These are phyloP conservation scores for Calycina herbarum DNA, from an alignment of 2,329 filamentous ascomycete species.

Conservation along the genomic window DNA sequence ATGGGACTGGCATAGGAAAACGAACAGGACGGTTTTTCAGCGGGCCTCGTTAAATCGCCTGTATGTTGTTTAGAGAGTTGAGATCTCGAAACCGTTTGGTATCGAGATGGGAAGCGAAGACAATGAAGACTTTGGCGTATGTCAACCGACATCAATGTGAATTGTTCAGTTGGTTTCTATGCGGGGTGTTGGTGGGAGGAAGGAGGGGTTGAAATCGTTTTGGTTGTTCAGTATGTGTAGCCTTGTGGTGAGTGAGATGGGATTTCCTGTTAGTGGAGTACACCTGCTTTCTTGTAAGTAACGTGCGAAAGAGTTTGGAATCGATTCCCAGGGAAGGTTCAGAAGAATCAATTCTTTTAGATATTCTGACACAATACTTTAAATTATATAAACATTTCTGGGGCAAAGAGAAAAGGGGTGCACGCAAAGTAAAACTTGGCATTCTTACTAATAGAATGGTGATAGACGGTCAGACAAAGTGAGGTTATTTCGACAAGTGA, in stretches of 20 bases:
- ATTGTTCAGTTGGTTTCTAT: constrained; percentile 22
- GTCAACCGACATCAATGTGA: constrained; percentile 59
- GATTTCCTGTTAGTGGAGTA: no score
- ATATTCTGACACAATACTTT: no score
- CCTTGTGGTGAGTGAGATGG: background rate
- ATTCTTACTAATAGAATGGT: no score
- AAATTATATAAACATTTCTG: no score
- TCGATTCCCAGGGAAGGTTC: no score
- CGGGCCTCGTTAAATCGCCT: constrained; percentile 44
- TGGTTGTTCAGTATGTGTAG: background rate
- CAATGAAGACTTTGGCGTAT: constrained; percentile 53
- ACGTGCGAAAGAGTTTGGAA: no score
- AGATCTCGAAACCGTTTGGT: constrained; percentile 56
- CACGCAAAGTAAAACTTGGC: no score
- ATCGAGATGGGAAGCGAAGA: constrained; percentile 55
- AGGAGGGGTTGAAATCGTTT: constrained; percentile 20
- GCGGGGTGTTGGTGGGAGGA: constrained; percentile 12
- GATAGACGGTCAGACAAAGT: background rate
- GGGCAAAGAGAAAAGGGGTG: no score
- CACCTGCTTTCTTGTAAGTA: no score
- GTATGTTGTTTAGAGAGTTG: constrained; percentile 57
- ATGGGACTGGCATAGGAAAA: constrained; percentile 11
- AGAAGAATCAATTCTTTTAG: no score
- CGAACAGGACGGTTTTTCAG: constrained; percentile 36
- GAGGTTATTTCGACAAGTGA: background rate